Percentiles rank a stretch among this genome's conserved stretches.
Conservation (phyloP, 2,329 filamentous ascomycete species). For the Mollisia scopiformis region DNA sequence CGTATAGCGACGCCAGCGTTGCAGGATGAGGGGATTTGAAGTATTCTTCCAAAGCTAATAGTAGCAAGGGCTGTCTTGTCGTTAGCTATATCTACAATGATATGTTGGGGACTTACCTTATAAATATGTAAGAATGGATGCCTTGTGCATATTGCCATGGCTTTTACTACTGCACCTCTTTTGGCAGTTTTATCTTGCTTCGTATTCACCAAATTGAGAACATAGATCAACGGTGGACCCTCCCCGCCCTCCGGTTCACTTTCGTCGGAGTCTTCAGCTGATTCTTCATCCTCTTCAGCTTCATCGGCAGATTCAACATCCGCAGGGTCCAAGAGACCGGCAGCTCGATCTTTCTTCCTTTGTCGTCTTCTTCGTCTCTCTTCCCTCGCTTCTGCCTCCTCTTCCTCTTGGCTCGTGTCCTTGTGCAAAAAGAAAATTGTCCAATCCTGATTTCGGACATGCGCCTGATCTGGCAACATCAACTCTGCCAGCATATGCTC, state of each 20-base stretch:
- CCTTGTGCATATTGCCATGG: constrained; percentile 97
- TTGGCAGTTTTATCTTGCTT: constrained; percentile 94
- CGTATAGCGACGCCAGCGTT: constrained; percentile 85
- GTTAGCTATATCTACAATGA: constrained; percentile 22
- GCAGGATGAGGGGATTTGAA: constrained; percentile 90
- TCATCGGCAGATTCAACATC: constrained; percentile 48
- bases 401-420: constrained; percentile 82
- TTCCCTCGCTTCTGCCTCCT: constrained; percentile 70
- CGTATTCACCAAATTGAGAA: constrained; percentile 96
- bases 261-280: constrained; percentile 56
- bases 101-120: constrained; percentile 63
- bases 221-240: constrained; percentile 92
- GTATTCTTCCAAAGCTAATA: constrained; percentile 93
- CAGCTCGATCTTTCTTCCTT: constrained; percentile 53
- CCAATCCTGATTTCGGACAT: constrained; percentile 95
- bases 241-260: constrained; percentile 72
- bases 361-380: constrained; percentile 54
- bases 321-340: constrained; percentile 49
- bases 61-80: constrained; percentile 70
- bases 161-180: constrained; percentile 92
- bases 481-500: constrained; percentile 98
- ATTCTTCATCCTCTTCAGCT: constrained; percentile 49
- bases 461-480: constrained; percentile 97
- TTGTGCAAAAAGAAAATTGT: constrained; percentile 99
- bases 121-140: constrained; percentile 99